These are phyloP conservation scores for Fusarium cicatricum DNA, from an alignment of 2,329 filamentous ascomycete genomes.

Conservation along the genomic window DNA sequence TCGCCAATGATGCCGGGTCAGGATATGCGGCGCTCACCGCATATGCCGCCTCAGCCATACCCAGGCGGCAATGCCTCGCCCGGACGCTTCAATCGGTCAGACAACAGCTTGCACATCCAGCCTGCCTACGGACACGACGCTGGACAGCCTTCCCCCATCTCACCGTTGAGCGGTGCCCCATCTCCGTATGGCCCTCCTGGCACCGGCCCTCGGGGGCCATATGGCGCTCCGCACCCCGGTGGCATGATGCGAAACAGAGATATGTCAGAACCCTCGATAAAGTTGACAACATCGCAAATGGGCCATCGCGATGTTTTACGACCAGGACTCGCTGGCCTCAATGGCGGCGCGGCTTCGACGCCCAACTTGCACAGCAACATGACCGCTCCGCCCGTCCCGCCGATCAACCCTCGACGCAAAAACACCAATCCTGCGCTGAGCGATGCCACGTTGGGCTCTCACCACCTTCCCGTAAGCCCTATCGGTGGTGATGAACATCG, in stretches of 20 bases:
- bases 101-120: constrained; percentile 34
- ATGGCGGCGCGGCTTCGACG: constrained; percentile 45
- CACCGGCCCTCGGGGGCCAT: constrained; percentile 19
- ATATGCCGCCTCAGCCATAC: constrained; percentile 56
- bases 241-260: constrained; percentile 55
- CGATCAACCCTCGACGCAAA: constrained; percentile 66
- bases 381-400: constrained; percentile 61
- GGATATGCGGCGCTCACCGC: constrained; percentile 54
- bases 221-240: constrained; percentile 18
- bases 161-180: constrained; percentile 41
- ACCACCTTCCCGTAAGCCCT: constrained; percentile 36
- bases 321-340: constrained; percentile 48
- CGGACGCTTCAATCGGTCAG: constrained; percentile 35
- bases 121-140: constrained; percentile 46
- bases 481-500: constrained; percentile 37
- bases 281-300: constrained; percentile 56
- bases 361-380: constrained; percentile 49
- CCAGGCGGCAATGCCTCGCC: constrained; percentile 26
- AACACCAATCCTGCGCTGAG: constrained; percentile 49
- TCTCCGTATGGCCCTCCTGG: constrained; percentile 27
- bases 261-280: constrained; percentile 60
- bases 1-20: constrained; percentile 59
- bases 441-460: constrained; percentile 33
- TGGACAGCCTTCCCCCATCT: constrained; percentile 56
- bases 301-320: constrained; percentile 50